Base-by-base conservation (phyloP, 2,329 filamentous ascomycete species). In the Cladosporium sphaerospermum region DNA sequence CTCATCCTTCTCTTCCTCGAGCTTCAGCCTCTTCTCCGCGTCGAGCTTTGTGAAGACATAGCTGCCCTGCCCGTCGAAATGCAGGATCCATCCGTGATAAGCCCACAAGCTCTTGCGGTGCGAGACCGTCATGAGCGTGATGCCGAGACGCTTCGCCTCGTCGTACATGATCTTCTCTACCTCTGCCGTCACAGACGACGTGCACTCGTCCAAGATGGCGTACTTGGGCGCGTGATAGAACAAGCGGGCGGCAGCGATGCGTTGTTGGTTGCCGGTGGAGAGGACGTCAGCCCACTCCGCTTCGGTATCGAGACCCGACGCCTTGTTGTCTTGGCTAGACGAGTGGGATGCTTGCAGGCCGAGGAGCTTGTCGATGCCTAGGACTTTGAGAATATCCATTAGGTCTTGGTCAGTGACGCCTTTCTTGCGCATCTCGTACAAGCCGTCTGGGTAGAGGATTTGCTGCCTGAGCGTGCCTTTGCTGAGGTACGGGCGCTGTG, bases 91-190 rank as follows among this genome's bases (percentile, higher is more conserved):
- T 61, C 83, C 86, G 70, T 99, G 93, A 69, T 99, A 97, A 70
- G 93, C 91, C 93, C 93, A 99, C 62, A 99, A 71, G 73, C 89
- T 95, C 57, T 90, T 77, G 8, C 93, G 78, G 70, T 99, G 93
- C 59, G 85, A 90, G 19, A 99, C 93, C 0, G 93, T 99, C 89
- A 99, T 96, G 58, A 99, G 79, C 0, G 93, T 97, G 63, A 96
- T 93, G 3, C 89, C 90, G 14, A 96, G 73, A 14, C 81, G 78
- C 77, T 99, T 97, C 47, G 93, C 93, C 52, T 89, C 91, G 62
- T 96, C 92, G 70, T 99, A 99, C 90, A 99, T 97, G 67, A 89
- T 80, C 67, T 89, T 86, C 67, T 99, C 93, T 56, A 91, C 90
- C 62, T 97, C 92, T 28, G 96, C 79, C 13, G 95, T 96, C n/a